phyloP scores from a whole-genome alignment of 768 basidiomycete species.

The Tulasnella sp. region DNA sequence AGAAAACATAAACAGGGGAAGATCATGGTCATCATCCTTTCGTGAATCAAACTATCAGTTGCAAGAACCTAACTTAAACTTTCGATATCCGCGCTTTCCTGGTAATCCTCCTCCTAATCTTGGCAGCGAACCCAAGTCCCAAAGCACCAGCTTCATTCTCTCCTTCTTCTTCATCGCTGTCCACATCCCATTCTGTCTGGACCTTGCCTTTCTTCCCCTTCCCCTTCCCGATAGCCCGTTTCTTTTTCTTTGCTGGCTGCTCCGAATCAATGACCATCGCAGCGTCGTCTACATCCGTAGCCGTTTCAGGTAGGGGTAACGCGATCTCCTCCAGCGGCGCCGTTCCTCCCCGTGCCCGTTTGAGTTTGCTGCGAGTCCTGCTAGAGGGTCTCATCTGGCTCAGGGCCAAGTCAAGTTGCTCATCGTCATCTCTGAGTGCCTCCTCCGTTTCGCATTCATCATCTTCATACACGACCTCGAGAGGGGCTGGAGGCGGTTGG shows the following conservation, averaged over 20 bases:
- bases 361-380: background rate
- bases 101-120: slow-evolving; percentile 4
- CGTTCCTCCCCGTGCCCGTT: background rate
- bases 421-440: background rate
- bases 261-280: slow-evolving; percentile 28
- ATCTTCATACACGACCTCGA: background rate
- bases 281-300: background rate
- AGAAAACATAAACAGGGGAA: no score
- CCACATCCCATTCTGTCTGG: background rate
- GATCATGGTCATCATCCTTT: no score
- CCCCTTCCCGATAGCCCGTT: background rate
- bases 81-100: slow-evolving; percentile 1
- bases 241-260: slow-evolving; percentile 10
- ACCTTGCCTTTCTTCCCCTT: slow-evolving; percentile 1
- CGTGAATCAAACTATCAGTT: no score
- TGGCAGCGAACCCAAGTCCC: background rate
- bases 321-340: background rate
- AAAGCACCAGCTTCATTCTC: background rate
- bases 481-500: background rate
- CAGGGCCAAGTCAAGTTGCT: background rate
- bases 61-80: no score
- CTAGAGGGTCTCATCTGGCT: background rate
- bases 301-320: background rate
- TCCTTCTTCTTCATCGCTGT: slow-evolving; percentile 8
- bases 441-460: no score